Evolutionary conservation across 2,329 filamentous ascomycete species (phyloP).

Genomic region (Aspergillus hiratsukae): DNA sequence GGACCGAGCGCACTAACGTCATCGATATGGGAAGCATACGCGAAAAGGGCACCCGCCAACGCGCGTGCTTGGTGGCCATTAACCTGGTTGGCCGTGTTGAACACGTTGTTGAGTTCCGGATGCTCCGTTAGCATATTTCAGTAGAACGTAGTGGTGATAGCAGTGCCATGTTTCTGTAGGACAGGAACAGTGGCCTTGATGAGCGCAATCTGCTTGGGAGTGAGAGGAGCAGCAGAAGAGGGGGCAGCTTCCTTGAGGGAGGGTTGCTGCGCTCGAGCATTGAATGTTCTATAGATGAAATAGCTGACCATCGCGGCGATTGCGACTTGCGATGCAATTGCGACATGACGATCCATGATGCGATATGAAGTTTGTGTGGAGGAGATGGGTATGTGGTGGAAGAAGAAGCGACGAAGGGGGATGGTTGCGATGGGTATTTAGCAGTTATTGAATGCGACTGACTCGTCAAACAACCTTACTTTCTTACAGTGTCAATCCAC

Average conservation of each 20-base stretch:
- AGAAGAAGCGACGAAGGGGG: too few species aligned
- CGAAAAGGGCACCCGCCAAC: constrained; percentile 64
- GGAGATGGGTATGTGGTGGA: background rate
- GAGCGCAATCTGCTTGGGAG: constrained; percentile 57
- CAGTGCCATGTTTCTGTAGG: constrained; percentile 61
- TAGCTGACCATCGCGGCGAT: background rate
- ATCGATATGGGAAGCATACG: constrained; percentile 70
- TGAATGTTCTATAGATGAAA: background rate
- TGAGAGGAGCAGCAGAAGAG: constrained; percentile 40
- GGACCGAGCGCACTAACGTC: constrained; percentile 57
- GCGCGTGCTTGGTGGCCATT: constrained; percentile 66
- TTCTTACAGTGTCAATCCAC: too few species aligned
- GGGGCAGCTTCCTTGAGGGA: background rate
- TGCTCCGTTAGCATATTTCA: constrained; percentile 61
- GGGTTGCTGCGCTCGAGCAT: background rate
- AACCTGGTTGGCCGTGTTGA: constrained; percentile 66
- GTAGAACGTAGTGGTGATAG: constrained; percentile 70
- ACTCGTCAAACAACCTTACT: background rate
- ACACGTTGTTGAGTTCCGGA: constrained; percentile 64
- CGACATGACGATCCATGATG: background rate
- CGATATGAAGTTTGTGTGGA: background rate
- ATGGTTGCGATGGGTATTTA: too few species aligned
- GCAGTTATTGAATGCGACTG: too few species aligned
- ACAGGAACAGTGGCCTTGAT: constrained; percentile 69
- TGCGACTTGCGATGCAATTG: background rate